Evolutionary conservation across 345 rosid genomes (phyloP).

Genomic region (Populus simonii): DNA sequence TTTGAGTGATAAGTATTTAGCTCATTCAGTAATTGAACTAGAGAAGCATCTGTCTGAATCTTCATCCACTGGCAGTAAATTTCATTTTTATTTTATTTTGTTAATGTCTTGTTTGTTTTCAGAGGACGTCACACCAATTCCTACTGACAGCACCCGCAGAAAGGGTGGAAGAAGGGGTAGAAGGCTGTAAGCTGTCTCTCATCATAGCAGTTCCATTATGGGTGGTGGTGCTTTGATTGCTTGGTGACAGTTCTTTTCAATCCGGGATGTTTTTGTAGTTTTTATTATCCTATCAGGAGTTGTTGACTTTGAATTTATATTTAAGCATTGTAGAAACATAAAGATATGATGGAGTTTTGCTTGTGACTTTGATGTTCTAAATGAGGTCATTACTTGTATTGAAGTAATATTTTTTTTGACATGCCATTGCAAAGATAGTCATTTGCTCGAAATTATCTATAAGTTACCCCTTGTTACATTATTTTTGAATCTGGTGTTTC

Average conservation of each 20-base stretch:
- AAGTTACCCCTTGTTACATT: neutral
- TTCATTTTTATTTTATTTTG: neutral
- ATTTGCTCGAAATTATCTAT: neutral
- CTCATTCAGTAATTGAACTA: neutral
- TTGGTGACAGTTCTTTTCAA: neutral
- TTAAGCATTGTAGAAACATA: constrained; percentile 8
- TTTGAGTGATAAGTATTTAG: neutral
- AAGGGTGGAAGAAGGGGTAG: constrained; percentile 94
- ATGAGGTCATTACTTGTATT: neutral
- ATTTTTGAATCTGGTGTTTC: no score
- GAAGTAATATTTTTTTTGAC: neutral
- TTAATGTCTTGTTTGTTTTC: constrained; percentile 4
- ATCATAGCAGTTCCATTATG: neutral
- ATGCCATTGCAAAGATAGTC: neutral
- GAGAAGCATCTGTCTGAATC: neutral
- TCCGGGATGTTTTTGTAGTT: constrained; percentile 6
- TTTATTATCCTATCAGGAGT: neutral
- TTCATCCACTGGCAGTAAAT: neutral
- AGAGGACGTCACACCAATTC: constrained; percentile 97
- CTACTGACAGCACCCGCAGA: constrained; percentile 88
- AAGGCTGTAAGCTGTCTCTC: constrained; percentile 46
- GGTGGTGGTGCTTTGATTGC: constrained; percentile 1
- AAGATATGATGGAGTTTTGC: neutral
- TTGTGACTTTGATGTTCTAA: neutral
- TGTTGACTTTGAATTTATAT: neutral